Evolutionary conservation across 352 stramenopile species (phyloP).

Genomic region (Thraustotheca clavata): DNA sequence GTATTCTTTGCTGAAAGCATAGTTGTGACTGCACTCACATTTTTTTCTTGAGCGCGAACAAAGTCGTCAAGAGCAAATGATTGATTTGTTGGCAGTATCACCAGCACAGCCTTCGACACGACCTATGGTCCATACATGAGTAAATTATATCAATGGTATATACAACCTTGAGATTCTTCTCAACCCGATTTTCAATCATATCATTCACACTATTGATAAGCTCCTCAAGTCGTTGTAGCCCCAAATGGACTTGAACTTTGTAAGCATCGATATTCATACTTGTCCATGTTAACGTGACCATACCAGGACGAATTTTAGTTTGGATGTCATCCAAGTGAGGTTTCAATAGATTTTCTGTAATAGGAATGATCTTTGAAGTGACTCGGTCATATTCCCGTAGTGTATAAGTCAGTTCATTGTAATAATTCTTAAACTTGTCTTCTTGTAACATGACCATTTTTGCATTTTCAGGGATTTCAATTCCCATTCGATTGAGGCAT

Average conservation of each 20-base stretch:
- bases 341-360: conserved; percentile 41
- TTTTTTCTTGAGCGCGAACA: conserved; percentile 69
- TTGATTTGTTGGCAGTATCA: conserved; percentile 66
- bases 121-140: conserved; percentile 22
- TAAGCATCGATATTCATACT: conserved; percentile 86
- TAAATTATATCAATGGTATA: not conserved
- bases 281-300: conserved; percentile 85
- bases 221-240: conserved; percentile 64
- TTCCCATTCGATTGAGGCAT: conserved; percentile 72
- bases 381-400: conserved; percentile 78
- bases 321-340: conserved; percentile 72
- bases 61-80: conserved; percentile 85
- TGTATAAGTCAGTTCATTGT: conserved; percentile 71
- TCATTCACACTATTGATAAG: conserved; percentile 76
- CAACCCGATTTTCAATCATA: conserved; percentile 76
- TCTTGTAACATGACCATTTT: conserved; percentile 81
- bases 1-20: conserved; percentile 71
- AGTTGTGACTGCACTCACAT: conserved; percentile 49
- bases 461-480: conserved; percentile 74
- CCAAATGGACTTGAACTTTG: conserved; percentile 50
- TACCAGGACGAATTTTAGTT: conserved; percentile 59
- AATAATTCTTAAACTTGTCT: conserved; percentile 83
- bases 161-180: conserved; percentile 79
- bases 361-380: conserved; percentile 59
- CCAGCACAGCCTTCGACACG: conserved; percentile 65